Percentiles rank a stretch among this genome's conserved stretches.
These are phyloP conservation scores for Phoenix dactylifera DNA, from an alignment of 176 grass and related monocot species.

Conservation along the genomic window DNA sequence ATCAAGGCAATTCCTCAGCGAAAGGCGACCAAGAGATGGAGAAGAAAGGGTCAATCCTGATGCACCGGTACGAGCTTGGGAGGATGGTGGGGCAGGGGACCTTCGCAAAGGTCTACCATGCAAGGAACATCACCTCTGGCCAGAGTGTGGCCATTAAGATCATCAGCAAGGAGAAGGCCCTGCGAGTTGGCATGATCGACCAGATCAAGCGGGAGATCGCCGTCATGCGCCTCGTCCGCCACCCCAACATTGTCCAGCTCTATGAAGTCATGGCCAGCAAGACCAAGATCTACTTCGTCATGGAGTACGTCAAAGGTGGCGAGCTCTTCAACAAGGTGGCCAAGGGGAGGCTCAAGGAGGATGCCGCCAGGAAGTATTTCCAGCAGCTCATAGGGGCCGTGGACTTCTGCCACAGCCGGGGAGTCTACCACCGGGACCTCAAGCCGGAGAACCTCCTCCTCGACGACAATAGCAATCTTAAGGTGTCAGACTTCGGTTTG, in stretches of 20 bases:
- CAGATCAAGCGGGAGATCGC: constrained; percentile 15
- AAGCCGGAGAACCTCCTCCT: constrained; percentile 23
- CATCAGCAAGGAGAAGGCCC: constrained; percentile 3
- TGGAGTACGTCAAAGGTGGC: constrained; percentile 55
- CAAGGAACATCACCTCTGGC: constrained; percentile 22
- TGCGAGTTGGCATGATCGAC: background rate
- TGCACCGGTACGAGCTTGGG: constrained; percentile 44
- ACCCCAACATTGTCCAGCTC: constrained; percentile 44
- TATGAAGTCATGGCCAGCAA: constrained; percentile 55
- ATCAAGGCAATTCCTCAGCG: no score
- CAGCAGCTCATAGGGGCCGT: constrained; percentile 37
- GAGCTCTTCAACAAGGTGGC: constrained; percentile 44
- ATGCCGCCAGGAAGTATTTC: constrained; percentile 37
- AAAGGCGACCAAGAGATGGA: constrained; percentile 22
- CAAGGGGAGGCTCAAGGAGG: constrained; percentile 34
- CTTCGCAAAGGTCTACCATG: constrained; percentile 48
- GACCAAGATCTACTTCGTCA: constrained; percentile 57
- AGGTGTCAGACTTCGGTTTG: constrained; percentile 20
- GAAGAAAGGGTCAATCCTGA: constrained; percentile 28
- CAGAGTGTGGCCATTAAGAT: constrained; percentile 44
- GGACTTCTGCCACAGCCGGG: constrained; percentile 42
- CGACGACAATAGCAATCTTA: constrained; percentile 13
- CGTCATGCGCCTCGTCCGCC: constrained; percentile 6
- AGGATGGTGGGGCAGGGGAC: constrained; percentile 41
- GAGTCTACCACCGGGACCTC: constrained; percentile 18